A percentile compares a stretch with the other conserved stretches of the same genome.
phyloP scores from a whole-genome alignment of 192 early-diverging fungal genomes.

The Coemansia sp. region DNA sequence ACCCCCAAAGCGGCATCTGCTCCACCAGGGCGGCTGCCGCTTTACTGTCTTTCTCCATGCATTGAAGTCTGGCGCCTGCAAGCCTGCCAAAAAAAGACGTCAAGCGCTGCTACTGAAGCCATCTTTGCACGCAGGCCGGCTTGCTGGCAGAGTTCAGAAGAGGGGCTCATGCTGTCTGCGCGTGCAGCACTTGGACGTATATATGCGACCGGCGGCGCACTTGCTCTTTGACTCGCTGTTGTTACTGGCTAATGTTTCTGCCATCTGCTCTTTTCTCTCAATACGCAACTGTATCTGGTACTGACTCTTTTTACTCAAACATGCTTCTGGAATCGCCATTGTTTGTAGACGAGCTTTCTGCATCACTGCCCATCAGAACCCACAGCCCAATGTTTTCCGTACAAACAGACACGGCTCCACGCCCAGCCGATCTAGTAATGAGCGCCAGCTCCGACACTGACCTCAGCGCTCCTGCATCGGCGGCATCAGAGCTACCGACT shows the following conservation, averaged over 20 bases:
- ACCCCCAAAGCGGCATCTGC: background rate
- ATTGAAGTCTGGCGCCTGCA: background rate
- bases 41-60: conserved; percentile 6
- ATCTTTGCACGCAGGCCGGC: background rate
- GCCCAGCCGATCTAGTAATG: conserved; percentile 2
- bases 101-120: conserved; percentile 5
- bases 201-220: conserved; percentile 3
- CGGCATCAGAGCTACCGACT: background rate
- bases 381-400: conserved; percentile 15
- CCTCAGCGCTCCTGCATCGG: conserved; percentile 3
- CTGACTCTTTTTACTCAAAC: background rate
- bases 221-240: background rate
- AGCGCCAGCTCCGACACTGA: conserved; percentile 4
- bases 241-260: background rate
- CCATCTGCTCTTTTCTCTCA: background rate
- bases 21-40: background rate
- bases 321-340: conserved; percentile 16
- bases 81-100: conserved; percentile 1
- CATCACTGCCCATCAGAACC: conserved; percentile 8
- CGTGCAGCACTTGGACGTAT: background rate
- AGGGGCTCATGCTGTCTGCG: background rate
- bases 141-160: background rate
- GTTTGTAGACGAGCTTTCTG: conserved; percentile 20
- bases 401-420: conserved; percentile 10
- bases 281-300: background rate